phyloP scores from a whole-genome alignment of 169 alveolate genomes.

The Perkinsus chesapeaki region DNA sequence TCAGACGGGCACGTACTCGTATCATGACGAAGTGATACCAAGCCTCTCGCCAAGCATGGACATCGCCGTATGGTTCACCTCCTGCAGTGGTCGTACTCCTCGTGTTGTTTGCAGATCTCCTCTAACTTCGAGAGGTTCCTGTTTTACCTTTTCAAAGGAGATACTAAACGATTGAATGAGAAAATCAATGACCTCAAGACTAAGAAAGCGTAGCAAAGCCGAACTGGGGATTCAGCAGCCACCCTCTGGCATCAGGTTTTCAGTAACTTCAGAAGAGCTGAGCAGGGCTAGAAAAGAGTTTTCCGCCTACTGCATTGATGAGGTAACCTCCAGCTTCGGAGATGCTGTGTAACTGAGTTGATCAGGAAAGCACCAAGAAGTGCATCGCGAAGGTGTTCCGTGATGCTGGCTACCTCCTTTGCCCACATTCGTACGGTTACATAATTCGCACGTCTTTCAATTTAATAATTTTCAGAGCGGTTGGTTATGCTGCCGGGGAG shows the following conservation, averaged over 20 bases:
- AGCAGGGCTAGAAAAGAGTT: background rate
- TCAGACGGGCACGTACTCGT: background rate
- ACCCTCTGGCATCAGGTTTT: background rate
- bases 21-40: slow-evolving; percentile 8
- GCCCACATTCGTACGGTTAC: background rate
- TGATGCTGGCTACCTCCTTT: background rate
- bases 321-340: background rate
- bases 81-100: background rate
- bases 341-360: background rate
- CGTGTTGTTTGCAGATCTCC: background rate
- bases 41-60: slow-evolving; percentile 32
- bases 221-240: background rate
- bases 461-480: background rate
- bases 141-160: background rate
- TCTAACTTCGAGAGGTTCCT: slow-evolving; percentile 29
- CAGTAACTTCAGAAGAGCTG: background rate
- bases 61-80: background rate
- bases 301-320: background rate
- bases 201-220: background rate
- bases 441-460: background rate
- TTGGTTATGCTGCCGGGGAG: background rate
- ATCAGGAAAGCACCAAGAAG: background rate
- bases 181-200: background rate
- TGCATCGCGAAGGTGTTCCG: background rate
- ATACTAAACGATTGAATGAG: background rate